These are phyloP conservation scores for Neltuma alba DNA, from an alignment of 306 rosid genomes.

Conservation along the genomic window DNA sequence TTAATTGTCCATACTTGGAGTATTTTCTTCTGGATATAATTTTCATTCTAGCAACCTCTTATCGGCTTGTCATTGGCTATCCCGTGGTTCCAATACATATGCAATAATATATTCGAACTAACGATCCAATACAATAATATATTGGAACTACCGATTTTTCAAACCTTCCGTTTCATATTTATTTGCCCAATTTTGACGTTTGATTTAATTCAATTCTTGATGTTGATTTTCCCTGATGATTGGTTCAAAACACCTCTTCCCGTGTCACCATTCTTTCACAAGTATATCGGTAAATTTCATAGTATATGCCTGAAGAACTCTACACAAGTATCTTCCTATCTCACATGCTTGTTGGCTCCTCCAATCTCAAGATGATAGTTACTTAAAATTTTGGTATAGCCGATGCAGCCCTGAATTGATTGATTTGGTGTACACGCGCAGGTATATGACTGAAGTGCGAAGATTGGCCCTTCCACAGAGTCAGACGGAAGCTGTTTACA, in stretches of 20 bases:
- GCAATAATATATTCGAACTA: not conserved
- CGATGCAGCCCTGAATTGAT: constrained; percentile 32
- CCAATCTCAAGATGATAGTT: not conserved
- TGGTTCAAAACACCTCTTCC: not conserved
- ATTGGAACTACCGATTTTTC: not conserved
- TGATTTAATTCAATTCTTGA: not conserved
- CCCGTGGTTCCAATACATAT: constrained; percentile 7
- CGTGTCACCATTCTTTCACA: not conserved
- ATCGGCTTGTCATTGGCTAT: constrained; percentile 5
- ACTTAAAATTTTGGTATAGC: not conserved
- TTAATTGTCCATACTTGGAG: constrained; percentile 11
- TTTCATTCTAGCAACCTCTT: not conserved
- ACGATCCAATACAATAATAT: not conserved
- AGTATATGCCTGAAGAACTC: not conserved
- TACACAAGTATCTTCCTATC: not conserved
- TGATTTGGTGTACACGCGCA: constrained; percentile 47
- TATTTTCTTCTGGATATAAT: not conserved
- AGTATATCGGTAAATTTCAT: not conserved
- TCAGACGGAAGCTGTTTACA: constrained; percentile 75
- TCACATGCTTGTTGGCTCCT: not conserved
- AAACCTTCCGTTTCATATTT: not conserved
- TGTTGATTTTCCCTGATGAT: not conserved
- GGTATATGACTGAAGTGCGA: constrained; percentile 93
- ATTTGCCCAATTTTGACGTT: not conserved
- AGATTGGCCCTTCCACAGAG: constrained; percentile 88